phyloP scores from a whole-genome alignment of 441 rosid species.

The Cnidoscolus chayamansa region DNA sequence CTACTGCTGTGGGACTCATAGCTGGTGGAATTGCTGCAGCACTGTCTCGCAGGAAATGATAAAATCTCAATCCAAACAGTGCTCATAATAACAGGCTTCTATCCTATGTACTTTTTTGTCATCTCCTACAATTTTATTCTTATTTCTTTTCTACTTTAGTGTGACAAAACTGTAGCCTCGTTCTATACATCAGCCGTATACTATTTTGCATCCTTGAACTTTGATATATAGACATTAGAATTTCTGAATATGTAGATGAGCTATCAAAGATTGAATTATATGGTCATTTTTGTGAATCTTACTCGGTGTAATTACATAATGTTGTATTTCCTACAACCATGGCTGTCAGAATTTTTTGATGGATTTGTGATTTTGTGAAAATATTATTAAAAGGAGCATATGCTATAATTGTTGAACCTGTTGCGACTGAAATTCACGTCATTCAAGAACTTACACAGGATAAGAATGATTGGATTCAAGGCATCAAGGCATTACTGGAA shows the following conservation, averaged over 20 bases:
- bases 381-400: too few species aligned
- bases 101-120: neutral
- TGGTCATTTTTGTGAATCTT: neutral
- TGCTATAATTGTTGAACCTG: too few species aligned
- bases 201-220: neutral
- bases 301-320: neutral
- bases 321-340: neutral
- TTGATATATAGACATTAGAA: neutral
- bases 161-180: neutral
- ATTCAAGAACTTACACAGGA: too few species aligned
- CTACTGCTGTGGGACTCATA: slow-evolving; percentile 79
- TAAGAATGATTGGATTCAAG: too few species aligned
- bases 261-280: neutral
- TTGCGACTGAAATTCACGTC: too few species aligned
- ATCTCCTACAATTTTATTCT: neutral
- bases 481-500: too few species aligned
- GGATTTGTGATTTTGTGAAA: too few species aligned
- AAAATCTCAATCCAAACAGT: neutral
- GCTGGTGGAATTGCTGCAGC: slow-evolving; percentile 92
- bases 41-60: slow-evolving; percentile 77
- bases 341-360: too few species aligned
- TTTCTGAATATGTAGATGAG: neutral
- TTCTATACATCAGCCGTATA: neutral
- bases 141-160: neutral
- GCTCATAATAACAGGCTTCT: neutral